Evolutionary conservation across 768 basidiomycete genomes (phyloP), one percentile per base, ranked within the genome.

Genomic region (Coprinopsis sp.): DNA sequence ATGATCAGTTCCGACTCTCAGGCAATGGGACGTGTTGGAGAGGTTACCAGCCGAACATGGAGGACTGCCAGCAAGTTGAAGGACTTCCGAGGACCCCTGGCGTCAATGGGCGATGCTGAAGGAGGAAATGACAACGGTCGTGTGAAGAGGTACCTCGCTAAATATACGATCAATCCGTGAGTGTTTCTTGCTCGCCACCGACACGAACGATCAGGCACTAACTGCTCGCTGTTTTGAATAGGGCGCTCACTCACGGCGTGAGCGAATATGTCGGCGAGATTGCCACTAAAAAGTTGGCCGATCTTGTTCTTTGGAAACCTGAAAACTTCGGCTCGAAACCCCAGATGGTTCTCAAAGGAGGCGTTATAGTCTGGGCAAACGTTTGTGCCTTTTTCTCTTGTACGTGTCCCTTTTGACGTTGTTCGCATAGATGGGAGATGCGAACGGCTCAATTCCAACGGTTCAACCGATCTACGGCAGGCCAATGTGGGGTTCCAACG

Each of bases 1-100:
- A 97, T 98, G 82, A 94, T 97, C 54, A 89, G 86, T 54, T 92
- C 90, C 2, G 96, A 99, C 62, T 87, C 92, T 2, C 96, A 97
- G 64, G 96, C 96, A 0, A 98, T 99, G 96, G 94, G 95, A 8
- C 81, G 95, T 14, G 92, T 99, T 5, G 96, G 91, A 8, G 96
- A 99, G 63, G 95, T 98, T 14, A 70, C 91, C 2, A 79, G 84
- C 36, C 71, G 96, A 43, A 96, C 96, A 0, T 99, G 96, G 96
- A 74, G 94, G 36, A 98, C 96, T 0, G 96, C 96, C 25, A 89
- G 87, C 64, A 99, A 99, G 72, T 85, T 99, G 86, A 77, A 78
- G 46, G 80, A 84, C 37, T 70, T 86, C 51, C 69, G 77, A 22
- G 96, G 96, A 0, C 84, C 91, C 4, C 70, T 97, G 37, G 59